Evolutionary conservation across 2,329 filamentous ascomycete species (phyloP).

Genomic region (Diaporthe humulicola): DNA sequence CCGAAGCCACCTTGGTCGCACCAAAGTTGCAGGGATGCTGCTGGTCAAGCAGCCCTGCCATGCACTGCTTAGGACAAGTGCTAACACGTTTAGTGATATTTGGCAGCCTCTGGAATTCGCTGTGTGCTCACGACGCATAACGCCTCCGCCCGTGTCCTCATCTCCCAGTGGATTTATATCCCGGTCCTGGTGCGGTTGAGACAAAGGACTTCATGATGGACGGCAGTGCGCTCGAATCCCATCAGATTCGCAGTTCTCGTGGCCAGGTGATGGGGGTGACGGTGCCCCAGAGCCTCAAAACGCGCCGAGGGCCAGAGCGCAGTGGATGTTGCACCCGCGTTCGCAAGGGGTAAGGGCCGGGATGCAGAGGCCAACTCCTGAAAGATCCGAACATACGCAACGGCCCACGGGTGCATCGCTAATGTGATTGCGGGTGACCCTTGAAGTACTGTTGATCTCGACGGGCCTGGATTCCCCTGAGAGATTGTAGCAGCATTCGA

Average conservation of each 20-base stretch:
- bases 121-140: constrained; percentile 11
- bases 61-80: constrained; percentile 8
- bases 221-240: background rate
- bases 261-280: background rate
- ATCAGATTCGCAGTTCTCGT: background rate
- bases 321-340: constrained; percentile 29
- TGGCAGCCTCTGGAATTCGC: constrained; percentile 6
- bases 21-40: constrained; percentile 32
- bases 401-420: background rate
- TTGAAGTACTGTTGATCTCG: constrained; percentile 8
- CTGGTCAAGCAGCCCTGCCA: constrained; percentile 10
- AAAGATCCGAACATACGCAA: constrained; percentile 8
- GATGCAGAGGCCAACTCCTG: constrained; percentile 15
- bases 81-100: constrained; percentile 21
- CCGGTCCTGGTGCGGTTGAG: background rate
- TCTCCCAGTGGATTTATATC: background rate
- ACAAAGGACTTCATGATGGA: background rate
- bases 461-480: constrained; percentile 24
- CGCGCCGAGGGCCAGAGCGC: constrained; percentile 19
- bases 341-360: constrained; percentile 5
- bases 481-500: constrained; percentile 20
- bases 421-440: constrained; percentile 26
- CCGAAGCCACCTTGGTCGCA: constrained; percentile 25
- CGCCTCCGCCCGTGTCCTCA: background rate
- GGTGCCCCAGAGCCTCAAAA: constrained; percentile 7